phyloP scores from a whole-genome alignment of 2,329 filamentous ascomycete genomes.

The Calonectria henricotiae region DNA sequence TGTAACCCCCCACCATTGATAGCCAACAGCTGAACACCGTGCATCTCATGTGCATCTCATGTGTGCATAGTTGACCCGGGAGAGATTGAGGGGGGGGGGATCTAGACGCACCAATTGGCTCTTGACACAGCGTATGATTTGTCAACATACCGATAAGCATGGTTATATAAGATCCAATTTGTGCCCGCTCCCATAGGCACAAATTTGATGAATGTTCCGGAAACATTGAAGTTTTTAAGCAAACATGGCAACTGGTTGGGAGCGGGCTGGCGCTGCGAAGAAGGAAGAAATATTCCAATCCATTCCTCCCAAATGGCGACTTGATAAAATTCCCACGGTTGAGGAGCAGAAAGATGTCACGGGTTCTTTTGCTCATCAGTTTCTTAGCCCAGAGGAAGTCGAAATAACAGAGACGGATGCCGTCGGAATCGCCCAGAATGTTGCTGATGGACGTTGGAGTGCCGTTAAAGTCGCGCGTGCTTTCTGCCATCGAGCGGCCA shows the following conservation, averaged over 20 bases:
- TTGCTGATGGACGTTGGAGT: background rate
- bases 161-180: background rate
- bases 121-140: conserved; percentile 1
- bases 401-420: conserved; percentile 3
- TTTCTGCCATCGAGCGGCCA: conserved; percentile 14
- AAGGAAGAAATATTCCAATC: conserved; percentile 4
- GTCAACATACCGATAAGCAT: background rate
- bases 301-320: conserved; percentile 11
- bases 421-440: conserved; percentile 13
- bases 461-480: background rate
- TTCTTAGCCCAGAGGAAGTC: background rate
- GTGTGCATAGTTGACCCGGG: too few relatives aligned
- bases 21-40: too few relatives aligned
- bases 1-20: too few relatives aligned
- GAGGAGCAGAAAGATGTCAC: background rate
- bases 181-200: background rate
- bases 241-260: background rate
- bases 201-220: background rate
- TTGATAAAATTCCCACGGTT: background rate
- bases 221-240: background rate
- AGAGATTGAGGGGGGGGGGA: background rate
- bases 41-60: too few relatives aligned
- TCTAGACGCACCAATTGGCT: background rate
- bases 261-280: background rate
- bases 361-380: background rate